Evolutionary conservation across 352 stramenopile genomes (phyloP), one percentile per base, ranked within the genome.

Genomic region (Pythium aphanidermatum): DNA sequence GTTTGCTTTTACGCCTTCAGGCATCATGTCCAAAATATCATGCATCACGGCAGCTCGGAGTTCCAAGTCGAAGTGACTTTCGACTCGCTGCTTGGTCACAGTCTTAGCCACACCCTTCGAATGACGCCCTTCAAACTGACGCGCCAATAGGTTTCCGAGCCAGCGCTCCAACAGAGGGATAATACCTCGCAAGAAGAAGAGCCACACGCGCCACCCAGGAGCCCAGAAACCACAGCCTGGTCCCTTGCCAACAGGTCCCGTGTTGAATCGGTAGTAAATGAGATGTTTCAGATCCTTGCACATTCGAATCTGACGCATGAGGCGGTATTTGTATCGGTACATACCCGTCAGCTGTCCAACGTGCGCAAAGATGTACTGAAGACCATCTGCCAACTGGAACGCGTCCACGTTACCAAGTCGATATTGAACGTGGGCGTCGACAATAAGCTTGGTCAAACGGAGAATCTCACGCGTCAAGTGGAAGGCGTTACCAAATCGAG

Each of bases 191-290:
- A 99, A 64, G 78, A 99, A 99, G 73, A 99, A 99, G 14, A 99
- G 66, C 97, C 97, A 99, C 19, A 99, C 97, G 26, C 96, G 81
- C 97, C 97, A 99, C 41, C 90, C 96, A 23, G 96, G 96, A 19
- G 96, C 96, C 97, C 97, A 99, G 61, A 99, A 98, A 16, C 97
- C 97, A 59, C 97, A 98, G 28, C 97, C 97, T 37, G 97, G 97
- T 21, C 97, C 97, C 70, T 99, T 99, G 19, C 96, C 96, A 2
- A 99, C 97, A 2, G 96, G 96, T 23, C 97, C 97, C 28, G 96
- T 99, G 77, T 99, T 99, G 76, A 99, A 99, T 6, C 97, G 83
- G 70, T 99, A 99, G 75, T 99, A 99, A 59, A 99, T 99, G 41
- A 99, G 68, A 65, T 99, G 97, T 72, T 99, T 99, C 53, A 99